These are phyloP conservation scores for Benincasa hispida DNA, from an alignment of 306 rosid species.

Conservation along the genomic window DNA sequence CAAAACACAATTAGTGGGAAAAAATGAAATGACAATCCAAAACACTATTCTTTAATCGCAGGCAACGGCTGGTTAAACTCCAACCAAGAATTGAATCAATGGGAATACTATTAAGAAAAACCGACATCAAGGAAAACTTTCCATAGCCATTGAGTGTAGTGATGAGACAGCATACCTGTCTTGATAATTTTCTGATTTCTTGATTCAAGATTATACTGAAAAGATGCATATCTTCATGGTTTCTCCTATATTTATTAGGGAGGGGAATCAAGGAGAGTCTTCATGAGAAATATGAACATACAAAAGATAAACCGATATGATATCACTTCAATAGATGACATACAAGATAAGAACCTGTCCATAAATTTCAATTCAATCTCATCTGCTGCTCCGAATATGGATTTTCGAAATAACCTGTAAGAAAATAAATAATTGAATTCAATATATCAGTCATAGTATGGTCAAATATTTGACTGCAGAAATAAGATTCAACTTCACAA, in stretches of 20 bases:
- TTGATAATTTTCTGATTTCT: constrained; percentile 73
- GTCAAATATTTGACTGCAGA: background rate
- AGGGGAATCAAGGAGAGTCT: background rate
- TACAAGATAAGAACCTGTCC: constrained; percentile 55
- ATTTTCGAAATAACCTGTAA: constrained; percentile 82
- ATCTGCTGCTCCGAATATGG: constrained; percentile 84
- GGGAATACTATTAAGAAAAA: background rate
- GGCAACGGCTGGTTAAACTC: background rate
- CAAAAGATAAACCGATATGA: background rate
- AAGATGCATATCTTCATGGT: constrained; percentile 77
- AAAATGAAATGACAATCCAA: background rate
- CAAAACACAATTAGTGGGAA: background rate
- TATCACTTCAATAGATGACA: background rate
- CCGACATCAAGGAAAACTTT: background rate
- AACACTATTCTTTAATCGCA: background rate
- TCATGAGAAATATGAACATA: background rate
- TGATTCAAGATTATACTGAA: constrained; percentile 68
- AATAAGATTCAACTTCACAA: background rate
- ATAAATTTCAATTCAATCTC: constrained; percentile 88
- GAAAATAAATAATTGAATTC: constrained; percentile 2
- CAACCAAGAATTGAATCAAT: background rate
- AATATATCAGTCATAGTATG: background rate
- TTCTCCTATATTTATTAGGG: constrained; percentile 47
- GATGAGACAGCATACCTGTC: constrained; percentile 50
- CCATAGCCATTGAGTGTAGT: background rate